Evolutionary conservation across 2,329 filamentous ascomycete genomes (phyloP), one percentile per base, ranked within the genome.

Genomic region (Botrytis aclada): DNA sequence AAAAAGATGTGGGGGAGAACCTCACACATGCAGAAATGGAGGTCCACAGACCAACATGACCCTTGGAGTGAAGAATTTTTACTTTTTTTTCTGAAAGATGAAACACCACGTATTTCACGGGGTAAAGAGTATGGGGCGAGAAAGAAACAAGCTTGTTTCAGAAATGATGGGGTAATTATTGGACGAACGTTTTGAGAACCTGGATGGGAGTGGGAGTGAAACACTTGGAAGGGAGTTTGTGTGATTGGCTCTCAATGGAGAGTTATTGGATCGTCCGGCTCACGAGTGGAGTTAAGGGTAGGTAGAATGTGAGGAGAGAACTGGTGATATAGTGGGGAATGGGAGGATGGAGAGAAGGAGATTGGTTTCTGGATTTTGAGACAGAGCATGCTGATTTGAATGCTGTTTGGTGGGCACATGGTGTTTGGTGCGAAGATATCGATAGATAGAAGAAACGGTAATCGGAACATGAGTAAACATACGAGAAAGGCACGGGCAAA

Each of bases 101-200:
- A 67, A 67, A 67, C 65, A 67, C 65, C 65, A 67, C 65, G 65
- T 67, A 67, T 56, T 67, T 67, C 47, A 56, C 65, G 47, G 65
- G 65, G 54, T 62, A 47, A 32, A n/a, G 37, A 37, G n/a, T 37
- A n/a, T 32, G 67, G 45, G 63, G 29, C 41, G 62, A 32, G 62
- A 34, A 16, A 29, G 54, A 61, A 61, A 39, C n/a, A 20, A 43
- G 67, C 43, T 8, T 61, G 56, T 70, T 61, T 60, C 54, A 70
- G 39, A 54, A 70, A 34, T 18, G 32, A 29, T 34, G 67, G 51
- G 51, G 22, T 70, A 56, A 39, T 43, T 61, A 69, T 69, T 32
- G 51, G 51, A 45, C 60, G 39, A 37, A 34, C 29, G 29, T 47
- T 66, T 51, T 22, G 51, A 43, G 63, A 41, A 41, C 37, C 37